A percentile compares a stretch with the other conserved stretches of the same genome.
Evolutionary conservation across 202 grass and related monocot species (phyloP).

Genomic region (Setaria italica): DNA sequence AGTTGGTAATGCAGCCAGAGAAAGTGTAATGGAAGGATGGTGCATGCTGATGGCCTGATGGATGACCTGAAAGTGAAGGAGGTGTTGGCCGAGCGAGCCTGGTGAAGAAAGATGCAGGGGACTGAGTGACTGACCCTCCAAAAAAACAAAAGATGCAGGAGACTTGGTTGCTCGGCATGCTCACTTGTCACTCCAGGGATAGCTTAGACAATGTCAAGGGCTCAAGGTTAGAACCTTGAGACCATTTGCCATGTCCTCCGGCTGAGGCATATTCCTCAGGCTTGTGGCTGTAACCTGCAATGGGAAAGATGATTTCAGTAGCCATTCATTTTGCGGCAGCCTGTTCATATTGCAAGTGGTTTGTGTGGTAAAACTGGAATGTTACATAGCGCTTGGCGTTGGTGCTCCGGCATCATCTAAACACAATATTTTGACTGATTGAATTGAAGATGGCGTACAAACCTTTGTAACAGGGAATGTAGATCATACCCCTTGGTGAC

Average conservation of each 20-base stretch:
- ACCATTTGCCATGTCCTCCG: constrained; percentile 76
- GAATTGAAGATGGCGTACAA: constrained; percentile 8
- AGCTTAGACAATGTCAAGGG: constrained; percentile 62
- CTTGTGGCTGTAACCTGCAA: constrained; percentile 96
- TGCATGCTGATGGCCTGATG: too few relatives aligned
- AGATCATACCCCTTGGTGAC: constrained; percentile 96
- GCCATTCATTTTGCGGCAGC: not conserved
- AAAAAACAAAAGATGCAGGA: too few relatives aligned
- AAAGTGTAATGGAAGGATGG: too few relatives aligned
- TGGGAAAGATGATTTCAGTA: constrained; percentile 13
- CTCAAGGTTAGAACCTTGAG: constrained; percentile 79
- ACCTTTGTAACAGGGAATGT: constrained; percentile 99
- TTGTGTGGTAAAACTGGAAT: too few relatives aligned
- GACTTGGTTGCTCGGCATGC: not conserved
- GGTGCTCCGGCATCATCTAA: not conserved
- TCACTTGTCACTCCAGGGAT: constrained; percentile 60
- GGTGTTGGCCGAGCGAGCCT: too few relatives aligned
- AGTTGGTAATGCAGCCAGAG: too few relatives aligned
- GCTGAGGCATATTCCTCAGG: constrained; percentile 82
- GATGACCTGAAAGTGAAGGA: too few relatives aligned
- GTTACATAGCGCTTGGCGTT: too few relatives aligned
- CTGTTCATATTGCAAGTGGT: not conserved
- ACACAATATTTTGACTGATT: not conserved
- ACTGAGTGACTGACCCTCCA: too few relatives aligned
- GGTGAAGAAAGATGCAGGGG: too few relatives aligned